Base-by-base conservation (phyloP, 176 grass and related monocot genomes). In the Poa pratensis region DNA sequence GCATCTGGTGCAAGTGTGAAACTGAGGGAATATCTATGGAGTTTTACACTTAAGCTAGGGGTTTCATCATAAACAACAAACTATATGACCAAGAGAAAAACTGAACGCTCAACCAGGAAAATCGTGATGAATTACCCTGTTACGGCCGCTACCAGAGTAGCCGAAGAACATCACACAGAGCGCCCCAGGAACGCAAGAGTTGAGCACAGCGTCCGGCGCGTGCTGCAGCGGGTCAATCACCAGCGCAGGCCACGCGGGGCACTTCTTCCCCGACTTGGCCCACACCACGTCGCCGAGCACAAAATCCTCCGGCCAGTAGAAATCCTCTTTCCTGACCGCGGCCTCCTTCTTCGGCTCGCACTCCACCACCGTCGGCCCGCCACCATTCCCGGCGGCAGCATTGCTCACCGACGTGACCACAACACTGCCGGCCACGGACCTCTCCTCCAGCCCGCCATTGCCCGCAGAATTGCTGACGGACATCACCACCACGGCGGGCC, bases 131-230 rank as follows among this genome's bases (percentile, higher is more conserved):
- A 51, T 76, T 93, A 98, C 95, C 93, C 95, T 93, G 82, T 54
- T 69, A 35, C 84, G 82, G 19, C 94, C 87, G 35, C 85, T 79
- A 63, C 68, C 69, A 27, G 93, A 89, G 69, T 82, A 73, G 7
- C 96, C 88, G 0, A 99, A 96, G 69, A 94, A 99, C 96, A 96
- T 96, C 73, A 99, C 90, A 24, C 96, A 98, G 60, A 90, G 75
- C 6, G 96, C 91, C 1, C 91, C 88, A 1, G 96, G 88, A 6
- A 95, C 39, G n/a, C 93, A 96, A 14, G 91, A 95, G 78, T 94
- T 95, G 5, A 96, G 84, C 39, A 98, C 96, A 13, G 87, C 84
- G 23, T 84, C 90, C 0, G 96, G 93, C 0, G 96, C 96, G 4
- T 95, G 91, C 70, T 34, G 64, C 52, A 91, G 46, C 7, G 96